A percentile compares a stretch with the other conserved stretches of the same genome.
These are phyloP conservation scores for Panaeolus papilionaceus DNA, from an alignment of 768 basidiomycete genomes.

Conservation along the genomic window DNA sequence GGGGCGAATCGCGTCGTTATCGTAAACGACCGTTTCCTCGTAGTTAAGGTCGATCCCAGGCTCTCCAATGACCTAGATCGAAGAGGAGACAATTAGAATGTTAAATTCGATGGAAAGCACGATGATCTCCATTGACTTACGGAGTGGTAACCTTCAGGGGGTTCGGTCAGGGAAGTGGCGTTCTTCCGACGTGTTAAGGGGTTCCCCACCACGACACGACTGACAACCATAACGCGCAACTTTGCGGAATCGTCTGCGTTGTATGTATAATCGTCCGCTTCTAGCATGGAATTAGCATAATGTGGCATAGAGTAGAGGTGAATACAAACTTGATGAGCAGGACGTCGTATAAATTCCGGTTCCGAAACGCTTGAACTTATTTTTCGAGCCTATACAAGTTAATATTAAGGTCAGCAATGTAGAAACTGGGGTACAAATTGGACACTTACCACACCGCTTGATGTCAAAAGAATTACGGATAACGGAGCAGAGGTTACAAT, in stretches of 20 bases:
- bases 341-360: slow-evolving; percentile 70
- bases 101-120: background rate
- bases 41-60: slow-evolving; percentile 73
- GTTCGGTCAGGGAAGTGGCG: slow-evolving; percentile 50
- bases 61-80: slow-evolving; percentile 58
- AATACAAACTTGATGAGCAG: slow-evolving; percentile 65
- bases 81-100: slow-evolving; percentile 13
- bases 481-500: slow-evolving; percentile 63
- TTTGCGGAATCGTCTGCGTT: slow-evolving; percentile 48
- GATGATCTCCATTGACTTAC: slow-evolving; percentile 36
- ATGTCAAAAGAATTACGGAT: slow-evolving; percentile 67
- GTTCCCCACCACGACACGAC: slow-evolving; percentile 69
- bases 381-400: slow-evolving; percentile 50
- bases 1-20: slow-evolving; percentile 70
- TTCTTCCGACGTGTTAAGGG: slow-evolving; percentile 57
- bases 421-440: background rate
- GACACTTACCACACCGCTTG: slow-evolving; percentile 56
- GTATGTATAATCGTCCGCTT: slow-evolving; percentile 68
- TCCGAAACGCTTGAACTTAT: slow-evolving; percentile 73
- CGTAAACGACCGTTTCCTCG: slow-evolving; percentile 72
- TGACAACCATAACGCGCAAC: slow-evolving; percentile 59
- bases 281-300: slow-evolving; percentile 36
- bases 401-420: slow-evolving; percentile 13
- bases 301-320: background rate
- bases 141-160: slow-evolving; percentile 68